Evolutionary conservation across 352 stramenopile genomes (phyloP), one percentile per base, ranked within the genome.

Genomic region (Pythium myriotylum): DNA sequence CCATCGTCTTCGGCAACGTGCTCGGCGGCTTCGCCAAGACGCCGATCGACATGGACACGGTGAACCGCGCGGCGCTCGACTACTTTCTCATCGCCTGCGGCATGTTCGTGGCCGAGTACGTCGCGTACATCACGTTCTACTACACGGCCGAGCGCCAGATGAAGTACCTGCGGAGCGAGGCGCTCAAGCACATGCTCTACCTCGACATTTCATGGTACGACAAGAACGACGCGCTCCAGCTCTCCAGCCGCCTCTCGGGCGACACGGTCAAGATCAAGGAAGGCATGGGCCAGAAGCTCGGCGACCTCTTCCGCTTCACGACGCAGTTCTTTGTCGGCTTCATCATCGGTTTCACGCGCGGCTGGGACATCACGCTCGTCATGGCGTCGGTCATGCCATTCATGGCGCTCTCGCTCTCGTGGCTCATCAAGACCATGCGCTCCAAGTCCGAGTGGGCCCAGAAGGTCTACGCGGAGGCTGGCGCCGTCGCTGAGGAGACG

Each of bases 181-280:
- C 47, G 27, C 58, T 78, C 4, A 46, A 43, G 20, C 65, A 75
- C 58, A 71, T 78, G 56, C 56, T 78, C 32, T 75, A 70, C 50
- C 46, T 73, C 52, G 68, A 75, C 16, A 67, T 78, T 14, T 9
- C 26, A 0, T 77, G 70, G 70, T 75, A 73, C 56, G 70, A 78
- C 40, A 19, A 26, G 42, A 45, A 53, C 32, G 61, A 77, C 29
- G 62, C 65, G 17, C 32, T 65, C 12, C 60, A 74, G 37, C 35
- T 74, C 6, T 72, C 65, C 16, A 68, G 24, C 20, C 65, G 68
- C 3, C 50, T 76, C 6, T 51, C 64, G 40, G 68, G 67, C 24
- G 70, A 77, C 49, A 77, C 68, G 19, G 54, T 73, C 61, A 76
- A 74, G 52, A 76, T 76, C 57, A 73, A 73, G 52, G 65, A 77